Evolutionary conservation across 1,139 yeast species (phyloP).

Genomic region (Geotrichum klebahnii): DNA sequence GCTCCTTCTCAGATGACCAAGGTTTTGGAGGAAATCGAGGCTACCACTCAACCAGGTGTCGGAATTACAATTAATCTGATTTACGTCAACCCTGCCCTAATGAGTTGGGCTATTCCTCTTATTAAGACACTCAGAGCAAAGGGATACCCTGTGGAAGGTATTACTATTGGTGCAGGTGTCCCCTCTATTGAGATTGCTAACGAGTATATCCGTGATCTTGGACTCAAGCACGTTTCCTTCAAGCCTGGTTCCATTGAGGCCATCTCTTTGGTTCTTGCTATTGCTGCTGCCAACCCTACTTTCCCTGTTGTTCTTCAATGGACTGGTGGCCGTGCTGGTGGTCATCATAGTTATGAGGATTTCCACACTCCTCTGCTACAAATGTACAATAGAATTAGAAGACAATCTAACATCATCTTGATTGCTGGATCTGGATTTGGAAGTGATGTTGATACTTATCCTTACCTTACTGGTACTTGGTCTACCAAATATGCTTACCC

Average conservation of each 20-base stretch:
- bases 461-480: slow-evolving; percentile 97
- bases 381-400: slow-evolving; percentile 93
- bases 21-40: slow-evolving; percentile 67
- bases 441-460: slow-evolving; percentile 92
- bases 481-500: slow-evolving; percentile 79
- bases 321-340: slow-evolving; percentile 99
- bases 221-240: slow-evolving; percentile 88
- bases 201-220: slow-evolving; percentile 89
- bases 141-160: slow-evolving; percentile 93
- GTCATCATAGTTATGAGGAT: slow-evolving; percentile 98
- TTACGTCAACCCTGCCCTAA: slow-evolving; percentile 94
- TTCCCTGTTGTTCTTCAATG: slow-evolving; percentile 98
- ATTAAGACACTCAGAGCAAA: slow-evolving; percentile 80
- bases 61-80: slow-evolving; percentile 89
- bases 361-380: slow-evolving; percentile 96
- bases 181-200: slow-evolving; percentile 96
- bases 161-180: slow-evolving; percentile 99
- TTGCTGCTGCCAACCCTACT: slow-evolving; percentile 90
- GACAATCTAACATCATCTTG: slow-evolving; percentile 79
- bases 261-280: slow-evolving; percentile 75
- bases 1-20: slow-evolving; percentile 61
- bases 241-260: slow-evolving; percentile 98
- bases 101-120: slow-evolving; percentile 98
- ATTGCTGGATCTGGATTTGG: slow-evolving; percentile 99
- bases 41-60: slow-evolving; percentile 64